Evolutionary conservation across 2,329 filamentous ascomycete genomes (phyloP).

Genomic region (Elsinoe batatas): DNA sequence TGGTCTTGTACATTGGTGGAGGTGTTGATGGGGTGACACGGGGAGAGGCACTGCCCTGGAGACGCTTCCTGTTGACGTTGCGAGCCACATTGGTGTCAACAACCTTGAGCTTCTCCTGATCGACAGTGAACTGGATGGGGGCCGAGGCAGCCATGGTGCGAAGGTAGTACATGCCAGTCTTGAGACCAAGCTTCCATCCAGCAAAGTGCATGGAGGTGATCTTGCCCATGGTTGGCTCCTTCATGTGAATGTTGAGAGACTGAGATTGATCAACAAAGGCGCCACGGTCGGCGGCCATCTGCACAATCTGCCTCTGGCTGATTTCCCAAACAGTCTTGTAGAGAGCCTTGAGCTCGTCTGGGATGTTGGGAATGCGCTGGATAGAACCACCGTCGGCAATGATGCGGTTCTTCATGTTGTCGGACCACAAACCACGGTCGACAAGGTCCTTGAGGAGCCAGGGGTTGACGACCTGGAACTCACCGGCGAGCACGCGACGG

Average conservation of each 20-base stretch:
- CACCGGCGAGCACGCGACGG: constrained; percentile 90
- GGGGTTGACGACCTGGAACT: constrained; percentile 99
- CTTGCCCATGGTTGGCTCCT: constrained; percentile 98
- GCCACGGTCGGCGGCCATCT: constrained; percentile 97
- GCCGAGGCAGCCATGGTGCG: constrained; percentile 94
- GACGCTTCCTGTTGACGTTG: constrained; percentile 59
- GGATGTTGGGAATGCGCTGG: constrained; percentile 94
- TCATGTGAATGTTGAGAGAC: constrained; percentile 98
- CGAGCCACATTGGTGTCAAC: constrained; percentile 69
- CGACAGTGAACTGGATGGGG: constrained; percentile 97
- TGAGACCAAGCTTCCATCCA: constrained; percentile 97
- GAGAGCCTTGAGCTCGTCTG: constrained; percentile 85
- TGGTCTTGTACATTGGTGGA: constrained; percentile 53
- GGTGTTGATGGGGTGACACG: constrained; percentile 37
- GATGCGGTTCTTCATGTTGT: constrained; percentile 99
- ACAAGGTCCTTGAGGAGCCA: constrained; percentile 98
- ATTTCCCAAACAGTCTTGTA: constrained; percentile 99
- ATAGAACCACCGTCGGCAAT: constrained; percentile 94
- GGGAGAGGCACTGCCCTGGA: constrained; percentile 38
- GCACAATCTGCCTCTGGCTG: constrained; percentile 85
- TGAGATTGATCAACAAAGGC: constrained; percentile 99
- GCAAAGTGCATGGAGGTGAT: constrained; percentile 99
- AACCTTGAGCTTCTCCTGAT: constrained; percentile 87
- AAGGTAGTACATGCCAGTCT: constrained; percentile 99
- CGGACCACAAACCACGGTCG: constrained; percentile 95